phyloP scores from a whole-genome alignment of 257 asterid genomes.

The Hygrophila difformis region DNA sequence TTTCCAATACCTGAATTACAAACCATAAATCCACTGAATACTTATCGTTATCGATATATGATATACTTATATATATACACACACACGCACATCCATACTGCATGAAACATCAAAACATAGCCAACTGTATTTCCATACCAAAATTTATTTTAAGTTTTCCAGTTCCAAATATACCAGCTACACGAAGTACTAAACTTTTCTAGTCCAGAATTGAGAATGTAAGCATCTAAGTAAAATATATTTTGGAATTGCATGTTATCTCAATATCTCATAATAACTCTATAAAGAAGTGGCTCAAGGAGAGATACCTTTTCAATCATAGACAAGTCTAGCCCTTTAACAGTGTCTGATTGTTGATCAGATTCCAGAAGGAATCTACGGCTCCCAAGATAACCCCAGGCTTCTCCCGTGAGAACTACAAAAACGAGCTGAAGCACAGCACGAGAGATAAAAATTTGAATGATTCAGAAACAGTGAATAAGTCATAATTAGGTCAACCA shows the following conservation, averaged over 20 bases:
- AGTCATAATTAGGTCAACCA: slow-evolving; percentile 1
- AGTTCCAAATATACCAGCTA: too few relatives aligned
- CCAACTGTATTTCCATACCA: background rate
- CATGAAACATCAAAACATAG: too few relatives aligned
- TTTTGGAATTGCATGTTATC: slow-evolving; percentile 3
- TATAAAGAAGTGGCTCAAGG: slow-evolving; percentile 11
- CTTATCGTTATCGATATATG: too few relatives aligned
- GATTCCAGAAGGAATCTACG: slow-evolving; percentile 77
- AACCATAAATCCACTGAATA: slow-evolving; percentile 10
- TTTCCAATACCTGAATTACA: slow-evolving; percentile 69
- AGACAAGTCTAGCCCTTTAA: slow-evolving; percentile 64
- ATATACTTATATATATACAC: too few relatives aligned
- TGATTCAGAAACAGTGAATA: background rate
- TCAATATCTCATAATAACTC: background rate
- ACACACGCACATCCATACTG: background rate
- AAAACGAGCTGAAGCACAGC: slow-evolving; percentile 68
- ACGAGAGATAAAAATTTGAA: background rate
- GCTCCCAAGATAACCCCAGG: slow-evolving; percentile 99
- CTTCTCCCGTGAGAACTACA: slow-evolving; percentile 90
- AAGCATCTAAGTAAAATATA: too few relatives aligned
- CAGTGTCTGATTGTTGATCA: slow-evolving; percentile 63
- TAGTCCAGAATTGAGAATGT: slow-evolving; percentile 1
- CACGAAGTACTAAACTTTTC: too few relatives aligned
- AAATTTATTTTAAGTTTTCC: too few relatives aligned
- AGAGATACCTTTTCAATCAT: slow-evolving; percentile 64